Percentiles rank a stretch among this genome's conserved stretches.
Conservation (phyloP, 208 protist species). For the Kentomonas sorsogonicus region DNA sequence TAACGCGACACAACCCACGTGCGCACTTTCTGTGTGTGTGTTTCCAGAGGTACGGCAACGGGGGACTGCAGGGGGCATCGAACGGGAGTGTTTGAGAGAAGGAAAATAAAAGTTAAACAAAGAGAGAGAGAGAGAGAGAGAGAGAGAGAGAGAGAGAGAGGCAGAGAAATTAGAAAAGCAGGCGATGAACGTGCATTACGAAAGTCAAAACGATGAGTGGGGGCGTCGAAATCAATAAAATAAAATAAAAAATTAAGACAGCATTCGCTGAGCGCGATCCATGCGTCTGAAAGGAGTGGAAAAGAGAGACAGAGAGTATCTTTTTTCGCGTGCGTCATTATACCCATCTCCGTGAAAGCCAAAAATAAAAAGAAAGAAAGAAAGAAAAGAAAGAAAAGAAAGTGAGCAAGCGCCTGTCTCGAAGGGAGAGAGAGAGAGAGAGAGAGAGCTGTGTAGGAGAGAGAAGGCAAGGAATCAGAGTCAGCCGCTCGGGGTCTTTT, state of each 20-base stretch:
- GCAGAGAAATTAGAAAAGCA: background rate
- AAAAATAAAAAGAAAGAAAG: background rate
- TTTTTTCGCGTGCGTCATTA: no score
- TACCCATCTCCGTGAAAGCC: background rate
- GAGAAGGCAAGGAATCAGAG: no score
- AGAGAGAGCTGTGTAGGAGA: no score
- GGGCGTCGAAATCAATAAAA: background rate
- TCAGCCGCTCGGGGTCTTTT: no score
- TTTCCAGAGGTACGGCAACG: no score
- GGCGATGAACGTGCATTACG: background rate
- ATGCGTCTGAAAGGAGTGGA: no score
- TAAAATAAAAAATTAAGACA: no score
- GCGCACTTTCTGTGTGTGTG: no score
- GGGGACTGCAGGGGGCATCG: background rate
- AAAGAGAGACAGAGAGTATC: background rate
- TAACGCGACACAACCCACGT: no score
- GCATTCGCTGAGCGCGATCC: no score
- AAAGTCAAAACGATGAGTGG: background rate
- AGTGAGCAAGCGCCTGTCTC: no score
- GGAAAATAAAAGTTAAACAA: background rate
- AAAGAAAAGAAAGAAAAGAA: conserved; percentile 5
- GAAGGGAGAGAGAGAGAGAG: no score
- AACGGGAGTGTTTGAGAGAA: background rate
- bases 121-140: background rate
- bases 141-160: background rate